These are phyloP conservation scores for Acmispon strigosus DNA, from an alignment of 306 rosid genomes.

Conservation along the genomic window DNA sequence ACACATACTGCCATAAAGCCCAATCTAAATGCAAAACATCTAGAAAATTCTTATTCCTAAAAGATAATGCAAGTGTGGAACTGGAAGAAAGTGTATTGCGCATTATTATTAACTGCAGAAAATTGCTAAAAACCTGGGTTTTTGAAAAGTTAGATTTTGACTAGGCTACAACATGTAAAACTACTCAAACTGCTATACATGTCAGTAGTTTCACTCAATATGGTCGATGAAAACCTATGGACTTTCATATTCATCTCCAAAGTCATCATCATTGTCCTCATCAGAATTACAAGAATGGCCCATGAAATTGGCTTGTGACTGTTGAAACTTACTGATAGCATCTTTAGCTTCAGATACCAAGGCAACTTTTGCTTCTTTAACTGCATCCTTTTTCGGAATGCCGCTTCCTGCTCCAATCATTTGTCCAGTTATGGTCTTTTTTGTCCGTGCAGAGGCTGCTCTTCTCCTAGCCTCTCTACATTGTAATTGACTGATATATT, in stretches of 20 bases:
- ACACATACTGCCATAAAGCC: background rate
- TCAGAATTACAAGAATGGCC: conserved; percentile 28
- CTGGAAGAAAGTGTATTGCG: background rate
- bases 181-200: conserved; percentile 8
- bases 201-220: background rate
- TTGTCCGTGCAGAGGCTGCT: conserved; percentile 24
- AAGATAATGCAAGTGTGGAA: background rate
- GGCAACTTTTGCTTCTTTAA: conserved; percentile 60
- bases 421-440: conserved; percentile 1
- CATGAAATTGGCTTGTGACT: conserved; percentile 22
- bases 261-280: conserved; percentile 26
- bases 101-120: conserved; percentile 2
- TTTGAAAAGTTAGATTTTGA: background rate
- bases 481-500: conserved; percentile 68
- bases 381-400: conserved; percentile 28
- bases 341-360: conserved; percentile 71
- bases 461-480: conserved; percentile 61
- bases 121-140: background rate
- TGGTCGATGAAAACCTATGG: conserved; percentile 7
- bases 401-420: conserved; percentile 18
- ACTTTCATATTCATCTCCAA: conserved; percentile 30
- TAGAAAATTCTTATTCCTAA: background rate
- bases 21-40: background rate
- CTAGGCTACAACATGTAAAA: conserved; percentile 9
- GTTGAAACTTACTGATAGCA: conserved; percentile 53